Evolutionary conservation across 1,284 basidiomycete species (phyloP), one percentile per base, ranked within the genome.

Genomic region (Fomes fomentarius): DNA sequence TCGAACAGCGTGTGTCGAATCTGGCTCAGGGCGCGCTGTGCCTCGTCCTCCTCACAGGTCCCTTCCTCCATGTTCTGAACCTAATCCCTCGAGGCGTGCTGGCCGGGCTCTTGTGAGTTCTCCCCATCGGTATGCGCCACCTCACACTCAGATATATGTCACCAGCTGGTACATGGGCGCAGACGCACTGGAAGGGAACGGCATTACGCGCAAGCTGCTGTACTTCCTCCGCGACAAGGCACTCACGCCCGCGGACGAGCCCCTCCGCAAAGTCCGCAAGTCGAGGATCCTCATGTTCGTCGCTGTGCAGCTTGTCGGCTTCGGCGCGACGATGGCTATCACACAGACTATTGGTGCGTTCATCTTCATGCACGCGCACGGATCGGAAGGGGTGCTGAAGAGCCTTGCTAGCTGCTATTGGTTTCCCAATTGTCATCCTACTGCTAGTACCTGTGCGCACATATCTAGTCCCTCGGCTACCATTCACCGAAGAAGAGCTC

Each of bases 361-460:
- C 28, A 48, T 26, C n/a, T 38, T 43, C 49, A 30, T 30, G 6
- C 28, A 12, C 28, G 28, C 6, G 12, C 28, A 6, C 6, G 7
- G 28, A 30, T 6, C 28, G 6, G 12, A 30, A 6, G 28, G 7
- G 28, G 28, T 8, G 22, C 24, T 17, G 4, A 10, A 14, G 10
- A n/a, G 26, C 34, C 48, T 22, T 2, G 24, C n/a, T 50, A 89
- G 93, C 90, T 47, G 91, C 91, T 5, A 94, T 97, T 52, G 94
- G 91, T 1, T 98, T 98, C 69, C 94, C 95, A 0, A 80, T 97
- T 37, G 84, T 97, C 59, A 97, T 98, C 66, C 83, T 93, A 65
- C 72, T 93, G 17, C 79, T 98, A 17, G 82, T 98, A n/a, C 96
- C 96, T 0, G 63, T 96, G 6, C 79, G 96, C 41, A 82, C 84